Conservation (phyloP, 1,284 basidiomycete species). For the Pascua guehoae region DNA sequence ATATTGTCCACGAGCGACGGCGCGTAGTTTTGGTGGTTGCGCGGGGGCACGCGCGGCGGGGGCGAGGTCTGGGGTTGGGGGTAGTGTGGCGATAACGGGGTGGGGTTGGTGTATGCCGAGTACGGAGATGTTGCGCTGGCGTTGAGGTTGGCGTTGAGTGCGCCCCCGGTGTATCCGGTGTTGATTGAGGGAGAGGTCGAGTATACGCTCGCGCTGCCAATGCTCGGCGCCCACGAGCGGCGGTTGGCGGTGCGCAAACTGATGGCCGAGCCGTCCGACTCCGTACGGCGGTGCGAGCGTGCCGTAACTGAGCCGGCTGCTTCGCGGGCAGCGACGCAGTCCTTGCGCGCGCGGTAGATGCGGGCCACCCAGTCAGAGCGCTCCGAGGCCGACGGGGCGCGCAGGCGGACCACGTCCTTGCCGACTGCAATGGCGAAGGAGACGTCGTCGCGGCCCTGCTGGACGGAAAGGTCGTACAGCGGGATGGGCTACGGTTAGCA, state of each 20-base stretch:
- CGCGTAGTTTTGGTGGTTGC: neutral
- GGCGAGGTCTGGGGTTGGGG: neutral
- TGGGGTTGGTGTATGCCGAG: neutral
- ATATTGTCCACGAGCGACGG: neutral
- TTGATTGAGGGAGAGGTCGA: neutral
- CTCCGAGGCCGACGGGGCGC: constrained; percentile 11
- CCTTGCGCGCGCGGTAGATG: constrained; percentile 6
- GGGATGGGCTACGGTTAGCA: constrained; percentile 58
- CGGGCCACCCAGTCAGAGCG: constrained; percentile 28
- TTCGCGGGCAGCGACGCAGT: constrained; percentile 7
- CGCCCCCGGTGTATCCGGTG: neutral
- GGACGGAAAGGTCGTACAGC: constrained; percentile 40
- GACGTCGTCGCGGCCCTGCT: constrained; percentile 57
- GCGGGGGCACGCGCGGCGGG: neutral
- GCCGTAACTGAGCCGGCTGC: neutral
- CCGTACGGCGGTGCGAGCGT: neutral
- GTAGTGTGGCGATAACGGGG: neutral
- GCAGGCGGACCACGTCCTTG: constrained; percentile 12
- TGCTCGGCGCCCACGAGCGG: neutral
- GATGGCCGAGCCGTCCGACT: neutral
- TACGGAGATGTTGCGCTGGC: neutral
- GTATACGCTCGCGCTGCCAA: neutral
- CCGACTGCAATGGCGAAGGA: constrained; percentile 57
- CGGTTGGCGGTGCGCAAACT: neutral
- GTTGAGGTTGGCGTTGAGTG: neutral